phyloP scores from a whole-genome alignment of 148 eudicot genomes.

The Cornus controversa region DNA sequence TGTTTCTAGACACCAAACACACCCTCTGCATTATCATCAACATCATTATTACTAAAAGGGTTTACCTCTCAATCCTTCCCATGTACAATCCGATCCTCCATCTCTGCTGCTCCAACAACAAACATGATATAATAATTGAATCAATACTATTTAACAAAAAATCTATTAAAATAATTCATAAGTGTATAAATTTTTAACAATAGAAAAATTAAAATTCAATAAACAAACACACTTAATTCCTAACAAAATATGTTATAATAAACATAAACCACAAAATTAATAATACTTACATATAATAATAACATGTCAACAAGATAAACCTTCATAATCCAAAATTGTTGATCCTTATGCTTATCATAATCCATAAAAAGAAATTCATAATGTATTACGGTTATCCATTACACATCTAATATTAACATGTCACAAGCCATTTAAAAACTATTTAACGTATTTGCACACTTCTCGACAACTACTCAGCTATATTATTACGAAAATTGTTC shows the following conservation, averaged over 20 bases:
- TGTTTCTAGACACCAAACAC: constrained; percentile 45
- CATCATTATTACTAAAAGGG: constrained; percentile 68
- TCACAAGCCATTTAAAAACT: too few relatives aligned
- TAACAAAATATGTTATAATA: too few relatives aligned
- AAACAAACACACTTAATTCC: not conserved
- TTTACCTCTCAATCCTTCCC: constrained; percentile 60
- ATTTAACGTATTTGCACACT: too few relatives aligned
- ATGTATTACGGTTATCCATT: too few relatives aligned
- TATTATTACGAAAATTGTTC: too few relatives aligned
- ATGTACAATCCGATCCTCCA: constrained; percentile 60
- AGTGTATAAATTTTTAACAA: not conserved
- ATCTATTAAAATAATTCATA: not conserved
- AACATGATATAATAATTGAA: not conserved
- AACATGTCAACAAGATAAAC: too few relatives aligned
- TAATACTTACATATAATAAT: too few relatives aligned
- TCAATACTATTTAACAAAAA: not conserved
- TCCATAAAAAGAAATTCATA: too few relatives aligned
- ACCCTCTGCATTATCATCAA: constrained; percentile 38
- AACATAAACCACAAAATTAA: not conserved
- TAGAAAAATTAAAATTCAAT: not conserved
- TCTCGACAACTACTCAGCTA: too few relatives aligned
- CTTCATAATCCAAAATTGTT: too few relatives aligned
- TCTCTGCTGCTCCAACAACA: constrained; percentile 42
- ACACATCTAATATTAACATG: too few relatives aligned
- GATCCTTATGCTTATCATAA: too few relatives aligned